A percentile compares a stretch with the other conserved stretches of the same genome.
Evolutionary conservation across 1,284 basidiomycete species (phyloP).

Genomic region (Schizopora paradoxa): DNA sequence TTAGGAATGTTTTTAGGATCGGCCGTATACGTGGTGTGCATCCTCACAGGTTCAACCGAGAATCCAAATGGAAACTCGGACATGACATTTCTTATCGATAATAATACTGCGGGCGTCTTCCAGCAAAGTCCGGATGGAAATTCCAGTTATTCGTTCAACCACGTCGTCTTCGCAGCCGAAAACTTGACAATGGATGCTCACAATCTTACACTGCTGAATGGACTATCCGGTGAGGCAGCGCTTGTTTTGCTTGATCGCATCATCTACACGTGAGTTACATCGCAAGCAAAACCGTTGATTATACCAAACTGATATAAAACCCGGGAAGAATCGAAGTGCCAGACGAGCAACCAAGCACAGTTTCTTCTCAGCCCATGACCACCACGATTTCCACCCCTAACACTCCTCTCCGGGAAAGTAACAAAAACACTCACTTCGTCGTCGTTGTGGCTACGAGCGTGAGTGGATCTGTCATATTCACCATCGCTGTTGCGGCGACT

Average conservation of each 20-base stretch:
- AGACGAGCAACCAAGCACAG: too few relatives aligned
- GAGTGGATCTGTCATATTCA: too few relatives aligned
- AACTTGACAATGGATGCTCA: conserved; percentile 4
- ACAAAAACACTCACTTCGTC: too few relatives aligned
- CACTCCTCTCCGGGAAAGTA: too few relatives aligned
- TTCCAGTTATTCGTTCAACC: conserved; percentile 4
- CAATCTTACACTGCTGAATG: conserved; percentile 3
- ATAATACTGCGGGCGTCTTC: background rate
- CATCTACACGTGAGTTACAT: conserved; percentile 15
- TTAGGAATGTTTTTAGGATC: conserved; percentile 3
- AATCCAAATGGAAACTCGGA: conserved; percentile 13
- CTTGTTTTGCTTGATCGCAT: conserved; percentile 13
- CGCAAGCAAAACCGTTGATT: too few relatives aligned
- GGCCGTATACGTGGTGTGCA: conserved; percentile 11
- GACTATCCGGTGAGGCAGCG: conserved; percentile 6
- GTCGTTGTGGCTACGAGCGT: too few relatives aligned
- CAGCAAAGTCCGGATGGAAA: conserved; percentile 6
- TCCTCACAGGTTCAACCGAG: conserved; percentile 4
- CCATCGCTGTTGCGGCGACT: too few relatives aligned
- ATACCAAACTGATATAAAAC: too few relatives aligned
- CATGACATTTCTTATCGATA: conserved; percentile 13
- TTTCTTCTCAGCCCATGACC: too few relatives aligned
- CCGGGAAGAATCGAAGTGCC: too few relatives aligned
- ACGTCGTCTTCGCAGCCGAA: conserved; percentile 1
- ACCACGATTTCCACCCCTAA: too few relatives aligned